A percentile compares a stretch with the other conserved stretches of the same genome.
These are phyloP conservation scores for Tylopilus rubrobrunneus DNA, from an alignment of 768 basidiomycete genomes.

Conservation along the genomic window DNA sequence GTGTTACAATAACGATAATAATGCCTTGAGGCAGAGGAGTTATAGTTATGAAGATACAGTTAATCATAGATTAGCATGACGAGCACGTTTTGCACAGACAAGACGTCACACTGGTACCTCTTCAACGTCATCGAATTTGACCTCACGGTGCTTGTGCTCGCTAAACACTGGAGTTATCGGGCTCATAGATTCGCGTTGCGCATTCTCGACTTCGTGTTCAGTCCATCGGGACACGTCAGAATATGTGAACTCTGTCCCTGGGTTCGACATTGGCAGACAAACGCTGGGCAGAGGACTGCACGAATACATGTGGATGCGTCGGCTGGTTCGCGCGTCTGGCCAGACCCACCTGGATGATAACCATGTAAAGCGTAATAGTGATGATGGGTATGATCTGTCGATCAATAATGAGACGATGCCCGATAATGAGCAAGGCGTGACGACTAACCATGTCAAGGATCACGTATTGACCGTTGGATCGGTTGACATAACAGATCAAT, in stretches of 20 bases:
- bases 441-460: conserved; percentile 33
- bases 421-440: neutral
- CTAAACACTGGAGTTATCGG: neutral
- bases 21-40: too few species aligned
- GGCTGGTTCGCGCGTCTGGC: neutral
- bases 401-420: neutral
- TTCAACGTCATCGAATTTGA: neutral
- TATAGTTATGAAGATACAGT: too few species aligned
- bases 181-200: neutral
- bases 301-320: neutral
- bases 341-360: conserved; percentile 37
- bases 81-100: too few species aligned
- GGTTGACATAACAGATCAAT: conserved; percentile 26
- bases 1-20: too few species aligned
- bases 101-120: too few species aligned
- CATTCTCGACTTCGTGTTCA: neutral
- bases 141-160: neutral
- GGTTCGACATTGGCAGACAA: neutral
- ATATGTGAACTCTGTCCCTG: conserved; percentile 2
- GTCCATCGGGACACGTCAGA: neutral
- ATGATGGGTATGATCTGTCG: conserved; percentile 37
- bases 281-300: neutral
- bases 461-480: conserved; percentile 33
- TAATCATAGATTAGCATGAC: too few species aligned
- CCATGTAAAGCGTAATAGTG: conserved; percentile 40